phyloP scores from a whole-genome alignment of 2,329 filamentous ascomycete species.

The Drechslerella coelobrocha region DNA sequence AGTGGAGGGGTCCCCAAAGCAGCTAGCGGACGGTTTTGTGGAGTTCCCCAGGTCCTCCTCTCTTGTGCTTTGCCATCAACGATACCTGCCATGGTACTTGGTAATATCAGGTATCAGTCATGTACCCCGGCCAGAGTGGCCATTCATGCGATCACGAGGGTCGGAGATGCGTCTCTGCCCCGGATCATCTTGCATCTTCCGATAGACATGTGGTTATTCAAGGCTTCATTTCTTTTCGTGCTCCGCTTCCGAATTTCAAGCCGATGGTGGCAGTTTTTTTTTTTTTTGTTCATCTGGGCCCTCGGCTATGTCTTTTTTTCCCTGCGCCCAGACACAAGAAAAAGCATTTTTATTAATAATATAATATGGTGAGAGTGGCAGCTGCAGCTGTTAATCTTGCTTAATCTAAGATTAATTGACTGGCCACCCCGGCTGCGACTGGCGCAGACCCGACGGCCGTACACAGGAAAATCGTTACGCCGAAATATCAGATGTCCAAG shows the following conservation, averaged over 20 bases:
- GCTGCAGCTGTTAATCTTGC: conserved; percentile 8
- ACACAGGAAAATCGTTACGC: conserved; percentile 50
- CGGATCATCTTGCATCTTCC: not conserved
- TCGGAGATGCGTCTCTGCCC: not conserved
- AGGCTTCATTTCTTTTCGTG: not conserved
- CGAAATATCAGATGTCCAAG: conserved; percentile 13
- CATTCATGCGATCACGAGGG: not conserved
- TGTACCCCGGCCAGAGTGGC: not conserved
- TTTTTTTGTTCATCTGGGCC: too few species aligned
- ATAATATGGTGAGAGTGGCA: not conserved
- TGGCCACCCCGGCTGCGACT: conserved; percentile 9
- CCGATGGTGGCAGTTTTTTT: too few species aligned
- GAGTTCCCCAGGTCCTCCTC: conserved; percentile 26
- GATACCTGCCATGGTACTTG: conserved; percentile 28
- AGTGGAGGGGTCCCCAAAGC: conserved; percentile 31
- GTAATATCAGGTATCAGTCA: not conserved
- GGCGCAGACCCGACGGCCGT: too few species aligned
- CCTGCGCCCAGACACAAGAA: not conserved
- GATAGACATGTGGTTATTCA: too few species aligned
- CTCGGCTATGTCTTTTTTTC: too few species aligned
- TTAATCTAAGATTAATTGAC: conserved; percentile 31
- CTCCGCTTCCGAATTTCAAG: not conserved
- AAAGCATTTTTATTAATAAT: not conserved
- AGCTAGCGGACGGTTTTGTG: conserved; percentile 27
- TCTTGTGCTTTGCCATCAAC: conserved; percentile 22